Evolutionary conservation across 345 rosid species (phyloP), one percentile per base, ranked within the genome.

Genomic region (Pistacia vera): DNA sequence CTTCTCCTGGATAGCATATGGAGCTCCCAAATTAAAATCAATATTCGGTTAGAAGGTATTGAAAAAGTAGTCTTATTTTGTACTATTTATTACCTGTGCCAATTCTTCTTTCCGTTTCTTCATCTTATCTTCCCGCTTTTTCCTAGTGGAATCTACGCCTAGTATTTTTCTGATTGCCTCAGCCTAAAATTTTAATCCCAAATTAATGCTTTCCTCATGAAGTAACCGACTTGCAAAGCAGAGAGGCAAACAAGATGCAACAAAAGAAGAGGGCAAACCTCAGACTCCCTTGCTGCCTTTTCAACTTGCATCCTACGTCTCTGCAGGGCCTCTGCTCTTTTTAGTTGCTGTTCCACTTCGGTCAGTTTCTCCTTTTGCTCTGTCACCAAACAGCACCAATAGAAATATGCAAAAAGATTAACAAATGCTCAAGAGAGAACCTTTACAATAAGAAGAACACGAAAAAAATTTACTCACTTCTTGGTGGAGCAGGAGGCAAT

Each of bases 81-180:
- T 13, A 49, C 48, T 60, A n/a, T 41, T 33, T 33, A 25, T n/a
- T 83, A 82, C 89, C 89, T 87, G 86, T 51, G 88, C 88, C 62
- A 89, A 56, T 78, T 85, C 93, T 81, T 86, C 88, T 74, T 81
- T 89, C 8, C 81, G 84, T 82, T 80, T 83, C 81, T 84, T 89
- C 2, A 80, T 81, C 80, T 87, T 83, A 16, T 82, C 88, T 77
- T 89, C 93, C 70, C 82, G 86, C 68, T 85, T 89, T 83, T 87
- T 89, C 68, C 91, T 78, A 75, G 54, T 85, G 59, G 93, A 89
- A 77, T 87, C 88, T 78, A 84, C 89, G 68, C 93, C 88, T 3
- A 87, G 86, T 74, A 89, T 85, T 84, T 83, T 89, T 67, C 85
- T 87, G 16, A 89, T 89, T 30, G 89, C 90, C 74, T 89, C 90